Evolutionary conservation across 768 basidiomycete genomes (phyloP), one percentile per base, ranked within the genome.

Genomic region (Auriculariales sp.): DNA sequence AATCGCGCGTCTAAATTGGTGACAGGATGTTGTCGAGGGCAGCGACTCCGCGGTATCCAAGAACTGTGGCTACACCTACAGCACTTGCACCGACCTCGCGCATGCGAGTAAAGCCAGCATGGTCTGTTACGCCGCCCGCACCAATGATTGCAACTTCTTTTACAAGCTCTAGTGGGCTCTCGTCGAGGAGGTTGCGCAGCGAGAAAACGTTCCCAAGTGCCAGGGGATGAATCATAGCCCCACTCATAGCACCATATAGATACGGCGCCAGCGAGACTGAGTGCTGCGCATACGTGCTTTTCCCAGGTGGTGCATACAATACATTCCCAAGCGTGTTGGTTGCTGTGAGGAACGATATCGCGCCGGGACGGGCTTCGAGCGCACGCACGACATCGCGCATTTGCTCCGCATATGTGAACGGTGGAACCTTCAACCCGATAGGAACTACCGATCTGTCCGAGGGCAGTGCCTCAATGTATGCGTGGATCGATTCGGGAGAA

Each of bases 321-420:
- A 76, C 69, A 51, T 75, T 78, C 24, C 87, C 87, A 15, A 91
- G 70, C 3, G 86, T 89, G 59, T 90, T 89, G 24, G 82, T 87
- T 58, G 82, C 80, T 11, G 83, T 83, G 57, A 90, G 59, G 64
- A 86, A 91, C 10, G 83, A 71, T 54, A 89, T 69, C 4, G 81
- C 74, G 52, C 56, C 49, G 29, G 68, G 64, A 49, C 77, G 68
- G n/a, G 58, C 56, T 31, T 64, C 62, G 34, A 87, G 59, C 39
- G 62, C 64, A 10, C 66, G 60, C 19, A 85, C 54, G 55, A 81
- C 68, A 14, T 72, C 70, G 12, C 58, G 61, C 59, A 87, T 83
- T 57, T 85, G 83, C 24, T 71, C 71, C 32, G 64, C 61, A 58
- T 75, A 73, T 30, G 79, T 71, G 60, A 79, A 90, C 22, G 87